Evolutionary conservation across 495 filamentous ascomycete species (phyloP).

Genomic region (Pseudomonodictys pantanalensis): DNA sequence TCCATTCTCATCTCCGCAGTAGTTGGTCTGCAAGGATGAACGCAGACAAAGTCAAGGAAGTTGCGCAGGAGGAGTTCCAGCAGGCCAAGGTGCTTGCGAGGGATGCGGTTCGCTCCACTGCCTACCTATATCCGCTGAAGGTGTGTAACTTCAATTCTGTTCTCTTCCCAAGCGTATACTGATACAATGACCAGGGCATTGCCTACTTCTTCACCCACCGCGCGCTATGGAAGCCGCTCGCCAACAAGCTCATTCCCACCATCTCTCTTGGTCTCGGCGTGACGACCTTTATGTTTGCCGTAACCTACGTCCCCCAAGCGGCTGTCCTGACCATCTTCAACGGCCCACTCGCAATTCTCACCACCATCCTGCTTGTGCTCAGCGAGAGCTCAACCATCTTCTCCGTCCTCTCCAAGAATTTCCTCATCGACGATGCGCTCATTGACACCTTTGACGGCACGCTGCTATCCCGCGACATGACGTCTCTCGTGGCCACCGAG

Average conservation of each 20-base stretch:
- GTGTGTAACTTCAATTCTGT: constrained; percentile 40
- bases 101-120: constrained; percentile 65
- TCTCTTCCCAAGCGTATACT: constrained; percentile 26
- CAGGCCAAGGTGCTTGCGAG: constrained; percentile 53
- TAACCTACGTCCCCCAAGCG: constrained; percentile 88
- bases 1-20: neutral
- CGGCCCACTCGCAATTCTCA: constrained; percentile 77
- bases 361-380: constrained; percentile 72
- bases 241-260: constrained; percentile 60
- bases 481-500: constrained; percentile 62
- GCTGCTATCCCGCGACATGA: constrained; percentile 40
- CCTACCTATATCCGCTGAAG: constrained; percentile 86
- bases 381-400: constrained; percentile 79
- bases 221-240: constrained; percentile 63
- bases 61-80: constrained; percentile 53
- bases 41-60: constrained; percentile 42
- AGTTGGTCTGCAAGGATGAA: constrained; percentile 27
- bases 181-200: constrained; percentile 57
- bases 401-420: constrained; percentile 67
- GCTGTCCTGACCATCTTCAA: constrained; percentile 77
- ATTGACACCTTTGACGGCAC: constrained; percentile 87
- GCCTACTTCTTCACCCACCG: constrained; percentile 70
- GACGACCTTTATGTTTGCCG: constrained; percentile 67
- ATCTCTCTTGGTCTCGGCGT: constrained; percentile 41
- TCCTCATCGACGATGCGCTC: constrained; percentile 73